A percentile compares a stretch with the other conserved stretches of the same genome.
Evolutionary conservation across 306 rosid species (phyloP).

Genomic region (Hylodesmum podocarpum): DNA sequence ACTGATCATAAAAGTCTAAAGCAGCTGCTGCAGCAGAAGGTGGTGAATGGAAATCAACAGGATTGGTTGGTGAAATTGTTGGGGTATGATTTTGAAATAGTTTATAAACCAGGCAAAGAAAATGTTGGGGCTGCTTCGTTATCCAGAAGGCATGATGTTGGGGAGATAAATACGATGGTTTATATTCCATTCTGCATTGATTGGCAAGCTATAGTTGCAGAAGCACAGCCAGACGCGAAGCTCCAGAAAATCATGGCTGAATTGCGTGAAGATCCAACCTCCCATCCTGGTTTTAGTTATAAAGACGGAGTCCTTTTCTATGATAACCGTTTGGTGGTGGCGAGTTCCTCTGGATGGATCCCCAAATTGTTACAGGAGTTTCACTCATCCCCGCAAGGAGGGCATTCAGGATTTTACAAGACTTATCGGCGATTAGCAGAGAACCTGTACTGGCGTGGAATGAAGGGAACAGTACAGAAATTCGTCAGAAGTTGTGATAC

Average conservation of each 20-base stretch:
- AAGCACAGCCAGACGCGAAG: neutral
- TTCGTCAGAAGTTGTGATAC: neutral
- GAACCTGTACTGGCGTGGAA: neutral
- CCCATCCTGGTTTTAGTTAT: neutral
- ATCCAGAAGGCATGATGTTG: neutral
- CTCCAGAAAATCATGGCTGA: neutral
- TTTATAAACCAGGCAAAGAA: neutral
- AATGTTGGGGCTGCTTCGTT: neutral
- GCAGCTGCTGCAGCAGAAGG: neutral
- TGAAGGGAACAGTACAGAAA: neutral
- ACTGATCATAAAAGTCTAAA: neutral
- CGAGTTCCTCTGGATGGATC: neutral
- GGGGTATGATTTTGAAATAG: neutral
- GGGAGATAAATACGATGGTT: fast-evolving
- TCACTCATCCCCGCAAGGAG: neutral
- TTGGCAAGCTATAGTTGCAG: neutral
- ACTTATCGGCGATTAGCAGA: neutral
- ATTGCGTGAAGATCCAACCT: too few relatives aligned
- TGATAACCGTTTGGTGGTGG: neutral
- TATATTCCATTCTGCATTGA: neutral
- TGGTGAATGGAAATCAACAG: fast-evolving
- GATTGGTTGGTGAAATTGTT: neutral
- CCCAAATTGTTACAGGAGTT: neutral
- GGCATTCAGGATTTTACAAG: neutral
- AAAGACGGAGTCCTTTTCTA: neutral